These are phyloP conservation scores for Diaporthe nobilis DNA, from an alignment of 2,329 filamentous ascomycete genomes.

Conservation along the genomic window DNA sequence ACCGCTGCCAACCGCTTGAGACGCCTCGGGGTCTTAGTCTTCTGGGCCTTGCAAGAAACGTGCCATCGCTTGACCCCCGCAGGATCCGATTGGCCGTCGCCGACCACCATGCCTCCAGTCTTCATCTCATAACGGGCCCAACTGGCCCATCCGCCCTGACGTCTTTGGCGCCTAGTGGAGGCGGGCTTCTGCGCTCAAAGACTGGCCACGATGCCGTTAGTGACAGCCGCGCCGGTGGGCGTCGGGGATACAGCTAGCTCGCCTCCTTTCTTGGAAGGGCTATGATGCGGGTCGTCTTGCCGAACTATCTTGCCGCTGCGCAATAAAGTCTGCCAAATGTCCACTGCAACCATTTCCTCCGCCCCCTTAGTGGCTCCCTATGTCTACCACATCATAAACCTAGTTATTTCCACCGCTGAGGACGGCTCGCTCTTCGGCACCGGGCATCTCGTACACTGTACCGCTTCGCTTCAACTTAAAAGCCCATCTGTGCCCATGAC, in stretches of 20 bases:
- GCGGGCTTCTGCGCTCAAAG: not conserved
- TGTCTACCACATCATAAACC: not conserved
- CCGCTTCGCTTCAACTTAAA: not conserved
- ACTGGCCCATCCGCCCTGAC: not conserved
- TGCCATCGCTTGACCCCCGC: constrained; percentile 6
- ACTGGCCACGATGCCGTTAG: constrained; percentile 30
- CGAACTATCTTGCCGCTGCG: constrained; percentile 36
- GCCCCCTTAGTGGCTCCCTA: not conserved
- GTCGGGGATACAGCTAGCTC: constrained; percentile 31
- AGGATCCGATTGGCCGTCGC: constrained; percentile 28
- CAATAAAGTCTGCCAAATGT: constrained; percentile 19
- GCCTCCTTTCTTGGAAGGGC: constrained; percentile 11
- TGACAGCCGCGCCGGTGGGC: constrained; percentile 34
- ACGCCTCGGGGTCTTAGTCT: constrained; percentile 1
- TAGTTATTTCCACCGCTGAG: not conserved
- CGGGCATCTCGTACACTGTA: not conserved
- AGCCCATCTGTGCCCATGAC: not conserved
- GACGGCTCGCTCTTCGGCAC: constrained; percentile 9
- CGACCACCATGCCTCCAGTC: not conserved
- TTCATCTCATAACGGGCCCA: not conserved
- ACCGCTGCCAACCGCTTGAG: constrained; percentile 16
- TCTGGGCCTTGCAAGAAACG: constrained; percentile 5
- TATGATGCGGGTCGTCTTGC: constrained; percentile 32
- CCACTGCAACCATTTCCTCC: constrained; percentile 6
- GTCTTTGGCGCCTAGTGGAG: not conserved